Percentiles rank a stretch among this genome's conserved stretches.
Evolutionary conservation across 108 stramenopile species (phyloP).

Genomic region (Stephanodiscus triporus): DNA sequence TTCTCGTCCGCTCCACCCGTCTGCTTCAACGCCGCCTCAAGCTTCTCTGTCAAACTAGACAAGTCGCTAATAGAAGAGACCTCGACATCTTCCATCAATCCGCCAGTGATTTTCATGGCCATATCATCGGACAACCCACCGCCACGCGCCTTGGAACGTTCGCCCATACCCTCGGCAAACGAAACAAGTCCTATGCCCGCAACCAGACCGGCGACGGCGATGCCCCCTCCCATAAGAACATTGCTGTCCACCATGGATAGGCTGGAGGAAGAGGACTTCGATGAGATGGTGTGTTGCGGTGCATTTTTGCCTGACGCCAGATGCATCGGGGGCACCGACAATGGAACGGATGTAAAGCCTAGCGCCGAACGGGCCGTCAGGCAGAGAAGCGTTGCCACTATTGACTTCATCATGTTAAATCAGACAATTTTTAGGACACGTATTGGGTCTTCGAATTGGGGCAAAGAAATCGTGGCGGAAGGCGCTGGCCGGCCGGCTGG

Average conservation of each 20-base stretch:
- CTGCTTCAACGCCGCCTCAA: slow-evolving; percentile 82
- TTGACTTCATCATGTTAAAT: slow-evolving; percentile 8
- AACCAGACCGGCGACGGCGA: slow-evolving; percentile 71
- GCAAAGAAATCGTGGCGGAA: neutral
- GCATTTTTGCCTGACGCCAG: neutral
- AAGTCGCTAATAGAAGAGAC: slow-evolving; percentile 78
- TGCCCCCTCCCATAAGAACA: slow-evolving; percentile 62
- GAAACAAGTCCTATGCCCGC: slow-evolving; percentile 77
- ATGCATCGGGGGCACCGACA: slow-evolving; percentile 5
- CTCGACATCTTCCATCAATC: slow-evolving; percentile 87
- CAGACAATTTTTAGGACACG: neutral
- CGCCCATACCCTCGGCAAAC: slow-evolving; percentile 83
- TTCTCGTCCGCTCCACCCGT: slow-evolving; percentile 61
- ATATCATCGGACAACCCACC: slow-evolving; percentile 77
- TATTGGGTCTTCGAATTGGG: neutral
- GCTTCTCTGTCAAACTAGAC: slow-evolving; percentile 71
- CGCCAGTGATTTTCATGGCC: slow-evolving; percentile 71
- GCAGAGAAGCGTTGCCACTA: slow-evolving; percentile 6
- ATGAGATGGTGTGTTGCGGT: neutral
- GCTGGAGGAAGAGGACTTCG: slow-evolving; percentile 9
- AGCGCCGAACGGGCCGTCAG: slow-evolving; percentile 6
- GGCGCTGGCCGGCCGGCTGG: neutral
- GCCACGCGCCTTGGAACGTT: slow-evolving; percentile 78
- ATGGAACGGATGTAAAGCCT: slow-evolving; percentile 34
- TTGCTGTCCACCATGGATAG: slow-evolving; percentile 48